Evolutionary conservation across 257 asterid genomes (phyloP), one percentile per base, ranked within the genome.

Genomic region (Ocimum tenuiflorum): DNA sequence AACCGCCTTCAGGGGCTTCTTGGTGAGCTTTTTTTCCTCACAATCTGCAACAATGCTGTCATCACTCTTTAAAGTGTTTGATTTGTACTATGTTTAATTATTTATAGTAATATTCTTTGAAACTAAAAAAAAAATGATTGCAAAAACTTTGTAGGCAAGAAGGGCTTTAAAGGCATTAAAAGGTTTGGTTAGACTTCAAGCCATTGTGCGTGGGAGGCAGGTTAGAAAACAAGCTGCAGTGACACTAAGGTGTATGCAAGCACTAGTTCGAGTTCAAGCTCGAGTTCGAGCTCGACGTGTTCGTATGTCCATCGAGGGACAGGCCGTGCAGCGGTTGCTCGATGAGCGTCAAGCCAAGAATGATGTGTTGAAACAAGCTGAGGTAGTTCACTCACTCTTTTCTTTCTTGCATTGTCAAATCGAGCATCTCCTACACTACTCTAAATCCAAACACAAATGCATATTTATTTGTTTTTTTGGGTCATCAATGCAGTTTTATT

Each of bases 171-270:
- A 95, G 87, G 97, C 99, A 0, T 72, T 92, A 80, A 89, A 79
- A 75, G 99, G 96, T 38, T 73, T 92, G 78, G 99, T 92, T 78
- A 86, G 95, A 56, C 97, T 92, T 45, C 99, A 92, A 78, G 99
- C 99, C 31, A 83, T 92, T 60, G 96, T 86, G 23, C 81, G 99
- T 1, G 99, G 96, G 6, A 63, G 96, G 64, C 96, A 89, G 77
- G 97, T 92, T 41, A 60, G 99, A 4, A 89, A 89, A 79, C 99
- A 92, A 60, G 97, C 97, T 51, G 96, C 96, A 1, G 96, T 89
- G 18, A 92, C 99, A 0, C 90, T 89, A 8, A 74, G 96, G 78
- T 89, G 97, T 64, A 92, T 92, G 99, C 99, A 92, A 73, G 99
- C 99, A n/a, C 79, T 92, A 48, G 99, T 92, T 46, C 83, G 99